These are phyloP conservation scores for Pinguiococcus pyrenoidosus DNA, from an alignment of 108 stramenopile species.

Conservation along the genomic window DNA sequence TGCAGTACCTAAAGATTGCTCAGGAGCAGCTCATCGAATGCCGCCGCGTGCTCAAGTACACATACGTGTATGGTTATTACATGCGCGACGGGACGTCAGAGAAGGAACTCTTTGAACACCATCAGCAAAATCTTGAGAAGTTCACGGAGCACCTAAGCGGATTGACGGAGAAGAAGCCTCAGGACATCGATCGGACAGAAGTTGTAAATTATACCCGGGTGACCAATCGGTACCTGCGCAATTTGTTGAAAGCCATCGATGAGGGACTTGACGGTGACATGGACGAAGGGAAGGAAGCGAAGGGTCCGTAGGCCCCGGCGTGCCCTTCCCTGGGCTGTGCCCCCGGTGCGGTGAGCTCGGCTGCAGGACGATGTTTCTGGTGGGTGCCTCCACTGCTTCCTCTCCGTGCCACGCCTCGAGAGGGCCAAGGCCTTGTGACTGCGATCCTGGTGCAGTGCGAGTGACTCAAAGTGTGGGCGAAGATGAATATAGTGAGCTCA, in stretches of 20 bases:
- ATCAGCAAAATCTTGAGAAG: conserved; percentile 93
- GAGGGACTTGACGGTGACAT: conserved; percentile 4
- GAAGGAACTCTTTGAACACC: conserved; percentile 88
- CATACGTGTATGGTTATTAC: conserved; percentile 79
- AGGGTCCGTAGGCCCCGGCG: too few relatives aligned
- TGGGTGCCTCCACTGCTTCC: too few relatives aligned
- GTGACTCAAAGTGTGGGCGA: too few relatives aligned
- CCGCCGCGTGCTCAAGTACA: conserved; percentile 89
- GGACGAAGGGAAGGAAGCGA: not conserved
- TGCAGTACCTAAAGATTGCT: conserved; percentile 88
- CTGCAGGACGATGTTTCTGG: too few relatives aligned
- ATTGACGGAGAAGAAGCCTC: conserved; percentile 47
- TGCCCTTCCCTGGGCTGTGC: too few relatives aligned
- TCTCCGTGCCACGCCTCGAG: too few relatives aligned
- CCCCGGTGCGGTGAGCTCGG: too few relatives aligned
- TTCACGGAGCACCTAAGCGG: conserved; percentile 74
- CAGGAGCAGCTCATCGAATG: conserved; percentile 91
- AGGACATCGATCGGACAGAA: conserved; percentile 74
- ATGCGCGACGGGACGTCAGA: conserved; percentile 37
- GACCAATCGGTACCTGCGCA: conserved; percentile 76
- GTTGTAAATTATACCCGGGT: conserved; percentile 90
- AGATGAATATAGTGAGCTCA: too few relatives aligned
- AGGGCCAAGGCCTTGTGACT: too few relatives aligned
- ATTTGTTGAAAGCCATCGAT: conserved; percentile 63
- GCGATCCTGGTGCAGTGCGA: too few relatives aligned